These are phyloP conservation scores for Bidens hawaiensis DNA, from an alignment of 140 eudicot genomes.

Conservation along the genomic window DNA sequence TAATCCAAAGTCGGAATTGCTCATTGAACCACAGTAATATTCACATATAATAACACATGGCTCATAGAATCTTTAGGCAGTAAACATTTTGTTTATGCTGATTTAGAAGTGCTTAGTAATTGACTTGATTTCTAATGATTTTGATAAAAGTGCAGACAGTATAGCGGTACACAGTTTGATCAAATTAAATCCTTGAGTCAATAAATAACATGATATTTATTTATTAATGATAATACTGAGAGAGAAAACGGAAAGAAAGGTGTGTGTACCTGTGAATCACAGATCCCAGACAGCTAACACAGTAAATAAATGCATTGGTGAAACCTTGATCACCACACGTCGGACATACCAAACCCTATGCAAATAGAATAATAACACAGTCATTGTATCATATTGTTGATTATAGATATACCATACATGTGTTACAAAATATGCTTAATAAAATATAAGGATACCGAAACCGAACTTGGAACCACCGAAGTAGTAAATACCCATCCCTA, in stretches of 20 bases:
- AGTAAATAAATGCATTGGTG: conserved; percentile 43
- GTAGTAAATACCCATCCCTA: too few relatives aligned
- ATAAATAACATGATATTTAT: background rate
- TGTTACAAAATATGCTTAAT: too few relatives aligned
- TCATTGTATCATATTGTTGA: background rate
- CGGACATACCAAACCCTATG: conserved; percentile 51
- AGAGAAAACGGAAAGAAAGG: conserved; percentile 8
- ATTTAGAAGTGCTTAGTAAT: background rate
- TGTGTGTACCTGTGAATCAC: conserved; percentile 61
- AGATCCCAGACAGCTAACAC: conserved; percentile 46
- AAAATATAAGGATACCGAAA: too few relatives aligned
- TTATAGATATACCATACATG: background rate
- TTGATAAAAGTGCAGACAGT: background rate
- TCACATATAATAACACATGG: too few relatives aligned
- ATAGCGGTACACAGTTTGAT: background rate
- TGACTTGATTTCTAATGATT: background rate
- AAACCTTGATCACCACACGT: conserved; percentile 64
- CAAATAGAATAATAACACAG: background rate
- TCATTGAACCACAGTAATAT: too few relatives aligned
- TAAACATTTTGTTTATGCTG: background rate
- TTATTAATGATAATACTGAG: background rate
- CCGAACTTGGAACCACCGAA: too few relatives aligned
- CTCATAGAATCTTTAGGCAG: background rate
- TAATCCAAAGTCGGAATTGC: too few relatives aligned
- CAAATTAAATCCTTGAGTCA: background rate